Evolutionary conservation across 2,329 filamentous ascomycete genomes (phyloP), one percentile per base, ranked within the genome.

Genomic region (Neonectria hederae): DNA sequence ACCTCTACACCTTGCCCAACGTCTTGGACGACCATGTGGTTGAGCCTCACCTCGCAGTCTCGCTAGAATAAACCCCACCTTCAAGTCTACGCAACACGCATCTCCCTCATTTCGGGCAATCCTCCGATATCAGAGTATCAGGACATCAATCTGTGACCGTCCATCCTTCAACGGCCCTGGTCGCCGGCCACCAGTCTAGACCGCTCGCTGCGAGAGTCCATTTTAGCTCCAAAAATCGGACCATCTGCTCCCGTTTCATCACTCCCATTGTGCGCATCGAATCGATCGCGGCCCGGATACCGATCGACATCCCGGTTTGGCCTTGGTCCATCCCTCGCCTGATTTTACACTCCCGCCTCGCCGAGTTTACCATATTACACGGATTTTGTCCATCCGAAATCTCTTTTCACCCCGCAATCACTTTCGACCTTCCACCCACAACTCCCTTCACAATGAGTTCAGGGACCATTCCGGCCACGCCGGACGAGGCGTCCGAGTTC

Each of bases 401-500:
- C 30, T 53, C 53, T 35, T 43, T 48, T 21, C 24, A 59, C 19
- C 49, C 22, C 59, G 52, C 52, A 40, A 45, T 42, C 42, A 32
- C 26, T 58, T 54, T 40, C 24, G 28, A 32, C 21, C 48, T 43
- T 57, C 21, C 35, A 54, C 26, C 59, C 24, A 21, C 24, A 11
- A 19, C 40, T 21, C 51, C 14, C 19, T 22, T 60, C 59, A 49
- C 62, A 43, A 74, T 74, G 72, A 65, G 71, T 69, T 72, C 76
- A 70, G 79, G 79, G 64, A 79, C 79, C 30, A 70, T 80, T 38
- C 81, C 83, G 70, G 80, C 74, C 59, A 83, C 82, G 63, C 83
- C 84, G 69, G 83, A 85, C 69, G 84, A 84, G 63, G 72, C 77
- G 60, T 62, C 74, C 56, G 77, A 79, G 57, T 74, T 57, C 28